Evolutionary conservation across 257 asterid genomes (phyloP).

Genomic region (Solanum chiquidenum): DNA sequence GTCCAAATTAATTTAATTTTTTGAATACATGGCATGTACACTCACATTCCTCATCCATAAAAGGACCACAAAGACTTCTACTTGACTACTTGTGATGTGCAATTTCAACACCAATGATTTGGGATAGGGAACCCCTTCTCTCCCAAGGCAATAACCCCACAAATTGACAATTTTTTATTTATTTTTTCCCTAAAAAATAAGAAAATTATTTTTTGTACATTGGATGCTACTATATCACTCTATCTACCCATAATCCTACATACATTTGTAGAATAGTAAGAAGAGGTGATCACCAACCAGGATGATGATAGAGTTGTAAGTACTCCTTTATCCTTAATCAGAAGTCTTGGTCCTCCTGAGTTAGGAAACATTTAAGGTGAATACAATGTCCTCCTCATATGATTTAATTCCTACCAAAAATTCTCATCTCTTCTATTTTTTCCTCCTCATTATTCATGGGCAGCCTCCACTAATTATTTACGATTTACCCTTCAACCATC

Average conservation of each 20-base stretch:
- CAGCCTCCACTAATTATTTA: neutral
- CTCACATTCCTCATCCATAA: neutral
- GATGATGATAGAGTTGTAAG: too few species aligned
- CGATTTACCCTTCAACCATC: neutral
- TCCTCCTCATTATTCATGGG: neutral
- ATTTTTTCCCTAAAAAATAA: neutral
- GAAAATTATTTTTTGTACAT: neutral
- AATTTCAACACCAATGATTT: neutral
- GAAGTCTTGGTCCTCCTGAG: fast-evolving
- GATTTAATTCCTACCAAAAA: neutral
- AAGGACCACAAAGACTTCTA: neutral
- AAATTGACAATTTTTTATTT: neutral
- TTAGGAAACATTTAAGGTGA: too few species aligned
- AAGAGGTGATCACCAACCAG: neutral
- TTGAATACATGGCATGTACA: neutral
- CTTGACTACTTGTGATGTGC: neutral
- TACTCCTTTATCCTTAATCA: too few species aligned
- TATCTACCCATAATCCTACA: neutral
- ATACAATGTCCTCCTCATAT: too few species aligned
- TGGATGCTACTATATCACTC: neutral
- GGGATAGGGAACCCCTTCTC: neutral
- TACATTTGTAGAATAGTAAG: neutral
- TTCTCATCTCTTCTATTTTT: neutral
- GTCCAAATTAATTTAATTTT: too few species aligned
- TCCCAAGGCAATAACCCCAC: neutral